A percentile compares a stretch with the other conserved stretches of the same genome.
Conservation (phyloP, 108 stramenopile genomes). For the Nannochloropsis gaditana region DNA sequence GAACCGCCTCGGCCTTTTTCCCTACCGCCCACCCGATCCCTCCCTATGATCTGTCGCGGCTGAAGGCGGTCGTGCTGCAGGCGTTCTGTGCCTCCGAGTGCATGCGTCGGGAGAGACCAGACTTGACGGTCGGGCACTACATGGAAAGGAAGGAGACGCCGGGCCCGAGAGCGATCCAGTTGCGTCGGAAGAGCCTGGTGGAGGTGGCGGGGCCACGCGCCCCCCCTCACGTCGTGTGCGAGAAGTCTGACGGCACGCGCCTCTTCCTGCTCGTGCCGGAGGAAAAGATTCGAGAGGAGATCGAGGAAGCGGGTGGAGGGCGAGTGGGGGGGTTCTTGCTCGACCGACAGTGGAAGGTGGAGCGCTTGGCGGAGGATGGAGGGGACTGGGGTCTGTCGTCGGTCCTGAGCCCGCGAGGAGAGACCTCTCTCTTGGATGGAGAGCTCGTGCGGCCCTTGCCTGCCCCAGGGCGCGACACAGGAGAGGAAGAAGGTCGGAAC, state of each 20-base stretch:
- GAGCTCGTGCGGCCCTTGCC: not conserved
- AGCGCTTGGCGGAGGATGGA: conserved; percentile 20
- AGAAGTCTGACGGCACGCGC: conserved; percentile 36
- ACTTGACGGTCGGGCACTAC: conserved; percentile 22
- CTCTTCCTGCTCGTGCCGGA: conserved; percentile 2
- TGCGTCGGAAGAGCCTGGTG: not conserved
- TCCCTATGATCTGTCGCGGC: not conserved
- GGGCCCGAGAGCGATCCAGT: conserved; percentile 31
- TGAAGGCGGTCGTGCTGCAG: not conserved
- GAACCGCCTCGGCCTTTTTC: not conserved
- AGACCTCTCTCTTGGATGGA: not conserved
- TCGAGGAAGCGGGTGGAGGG: not conserved
- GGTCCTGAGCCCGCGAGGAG: not conserved
- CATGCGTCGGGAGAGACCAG: conserved; percentile 31
- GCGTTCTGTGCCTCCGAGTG: not conserved
- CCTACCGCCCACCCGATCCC: not conserved
- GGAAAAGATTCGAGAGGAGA: not conserved
- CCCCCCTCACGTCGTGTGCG: conserved; percentile 6
- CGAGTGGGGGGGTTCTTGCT: conserved; percentile 20
- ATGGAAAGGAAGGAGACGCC: conserved; percentile 23
- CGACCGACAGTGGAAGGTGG: not conserved
- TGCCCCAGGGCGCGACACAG: not conserved
- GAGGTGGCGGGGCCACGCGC: not conserved
- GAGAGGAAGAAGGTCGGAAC: not conserved
- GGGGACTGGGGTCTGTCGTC: not conserved